A percentile compares a stretch with the other conserved stretches of the same genome.
phyloP scores from a whole-genome alignment of 2,329 filamentous ascomycete species.

The Tolypocladium ovalisporum region DNA sequence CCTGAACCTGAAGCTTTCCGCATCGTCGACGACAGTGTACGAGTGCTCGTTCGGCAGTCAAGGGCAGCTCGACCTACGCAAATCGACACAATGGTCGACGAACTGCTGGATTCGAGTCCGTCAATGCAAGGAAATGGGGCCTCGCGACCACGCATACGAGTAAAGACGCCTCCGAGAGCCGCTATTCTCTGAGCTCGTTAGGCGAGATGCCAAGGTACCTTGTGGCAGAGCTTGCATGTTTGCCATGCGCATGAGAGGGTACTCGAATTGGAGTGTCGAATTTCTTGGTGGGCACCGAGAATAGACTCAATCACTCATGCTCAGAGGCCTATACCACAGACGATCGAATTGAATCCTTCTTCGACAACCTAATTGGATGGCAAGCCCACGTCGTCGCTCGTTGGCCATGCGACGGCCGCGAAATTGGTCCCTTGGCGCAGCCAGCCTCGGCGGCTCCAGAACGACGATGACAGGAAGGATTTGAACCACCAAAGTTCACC shows the following conservation, averaged over 20 bases:
- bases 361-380: neutral
- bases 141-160: neutral
- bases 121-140: neutral
- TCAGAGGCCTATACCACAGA: neutral
- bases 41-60: no score
- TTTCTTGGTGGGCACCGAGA: neutral
- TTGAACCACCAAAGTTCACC: neutral
- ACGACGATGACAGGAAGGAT: neutral
- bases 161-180: neutral
- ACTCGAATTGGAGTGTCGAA: neutral
- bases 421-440: neutral
- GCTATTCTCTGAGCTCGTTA: neutral
- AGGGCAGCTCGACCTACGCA: no score
- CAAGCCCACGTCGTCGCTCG: neutral
- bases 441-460: constrained; percentile 5
- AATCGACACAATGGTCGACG: no score
- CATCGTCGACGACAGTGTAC: neutral
- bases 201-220: neutral
- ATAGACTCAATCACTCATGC: neutral
- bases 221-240: neutral
- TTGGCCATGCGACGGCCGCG: neutral
- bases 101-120: no score
- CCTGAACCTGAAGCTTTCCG: neutral
- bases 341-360: neutral
- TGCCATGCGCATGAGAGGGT: neutral